Base-by-base conservation (phyloP, 1,284 basidiomycete genomes). In the Dichomitus squalens region DNA sequence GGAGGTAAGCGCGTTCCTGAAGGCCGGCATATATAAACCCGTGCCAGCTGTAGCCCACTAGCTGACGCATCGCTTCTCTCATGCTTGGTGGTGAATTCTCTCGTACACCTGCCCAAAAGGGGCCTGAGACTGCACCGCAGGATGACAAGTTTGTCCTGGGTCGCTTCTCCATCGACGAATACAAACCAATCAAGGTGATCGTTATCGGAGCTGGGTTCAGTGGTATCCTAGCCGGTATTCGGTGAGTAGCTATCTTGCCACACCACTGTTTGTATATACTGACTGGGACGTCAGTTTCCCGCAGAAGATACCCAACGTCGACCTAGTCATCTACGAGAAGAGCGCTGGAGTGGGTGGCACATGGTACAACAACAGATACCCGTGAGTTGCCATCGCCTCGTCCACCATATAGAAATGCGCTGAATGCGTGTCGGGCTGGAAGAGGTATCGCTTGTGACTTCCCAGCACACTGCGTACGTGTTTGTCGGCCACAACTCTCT, bases 361-460 rank as follows among this genome's bases (percentile, higher is more conserved):
- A 2, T 87, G 84, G 84, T 73, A 68, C 56, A 63, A 66, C 33
- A 76, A 75, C 43, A 69, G 57, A 48, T 76, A 76, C 51, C 73
- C 75, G 4, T 54, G 35, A 29, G 44, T 54, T 18, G 5, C 11
- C 14, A 14, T 31, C 31, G 0, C 23, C n/a, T n/a, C n/a, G n/a
- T n/a, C n/a, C n/a, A n/a, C n/a, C n/a, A n/a, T n/a, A n/a, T n/a
- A n/a, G n/a, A n/a, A n/a, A n/a, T n/a, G n/a, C 6, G 44, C 25
- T 49, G n/a, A 38, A 6, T n/a, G 43, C 34, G 14, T 23, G 11
- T 6, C 12, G 34, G 8, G 3, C 7, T 14, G 60, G 77, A 23
- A 76, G 84, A n/a, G 84, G 38, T 63, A 33, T 86, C 3, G 76
- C 78, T 18, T 85, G 83, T 63, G 84, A 85, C 63, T 77, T 83